A percentile compares a stretch with the other conserved stretches of the same genome.
These are phyloP conservation scores for Globisporangium rhizosaccharum DNA, from an alignment of 352 stramenopile genomes.

Conservation along the genomic window DNA sequence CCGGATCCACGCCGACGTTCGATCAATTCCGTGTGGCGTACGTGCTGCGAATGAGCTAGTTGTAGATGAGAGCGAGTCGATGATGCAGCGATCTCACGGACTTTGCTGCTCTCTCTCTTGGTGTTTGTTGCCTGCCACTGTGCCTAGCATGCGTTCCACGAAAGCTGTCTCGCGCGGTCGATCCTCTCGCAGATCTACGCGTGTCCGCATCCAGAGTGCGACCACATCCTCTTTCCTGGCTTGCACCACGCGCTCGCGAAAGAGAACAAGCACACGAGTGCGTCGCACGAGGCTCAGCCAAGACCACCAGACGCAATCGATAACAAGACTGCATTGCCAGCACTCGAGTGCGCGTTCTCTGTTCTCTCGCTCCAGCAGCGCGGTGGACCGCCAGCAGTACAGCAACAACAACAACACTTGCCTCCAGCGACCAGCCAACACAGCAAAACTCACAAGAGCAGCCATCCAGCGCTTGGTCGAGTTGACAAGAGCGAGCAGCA, in stretches of 20 bases:
- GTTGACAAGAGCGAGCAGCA: not conserved
- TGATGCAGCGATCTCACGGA: not conserved
- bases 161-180: slow-evolving; percentile 67
- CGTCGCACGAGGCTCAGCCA: not conserved
- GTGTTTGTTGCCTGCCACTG: slow-evolving; percentile 8
- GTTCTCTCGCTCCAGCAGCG: slow-evolving; percentile 17
- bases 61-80: not conserved
- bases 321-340: slow-evolving; percentile 1
- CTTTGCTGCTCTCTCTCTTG: slow-evolving; percentile 23
- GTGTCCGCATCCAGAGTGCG: slow-evolving; percentile 47
- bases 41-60: not conserved
- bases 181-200: slow-evolving; percentile 55
- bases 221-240: slow-evolving; percentile 53
- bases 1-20: slow-evolving; percentile 48
- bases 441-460: not conserved
- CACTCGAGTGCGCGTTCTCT: slow-evolving; percentile 9
- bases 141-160: slow-evolving; percentile 64
- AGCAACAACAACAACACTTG: not conserved
- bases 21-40: slow-evolving; percentile 50
- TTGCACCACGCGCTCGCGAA: slow-evolving; percentile 28
- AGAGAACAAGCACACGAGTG: slow-evolving; percentile 10
- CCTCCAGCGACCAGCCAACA: not conserved
- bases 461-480: not conserved
- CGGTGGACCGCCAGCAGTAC: not conserved
- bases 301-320: not conserved